Base-by-base conservation (phyloP, 2,329 filamentous ascomycete genomes). In the Aureobasidium sp. region DNA sequence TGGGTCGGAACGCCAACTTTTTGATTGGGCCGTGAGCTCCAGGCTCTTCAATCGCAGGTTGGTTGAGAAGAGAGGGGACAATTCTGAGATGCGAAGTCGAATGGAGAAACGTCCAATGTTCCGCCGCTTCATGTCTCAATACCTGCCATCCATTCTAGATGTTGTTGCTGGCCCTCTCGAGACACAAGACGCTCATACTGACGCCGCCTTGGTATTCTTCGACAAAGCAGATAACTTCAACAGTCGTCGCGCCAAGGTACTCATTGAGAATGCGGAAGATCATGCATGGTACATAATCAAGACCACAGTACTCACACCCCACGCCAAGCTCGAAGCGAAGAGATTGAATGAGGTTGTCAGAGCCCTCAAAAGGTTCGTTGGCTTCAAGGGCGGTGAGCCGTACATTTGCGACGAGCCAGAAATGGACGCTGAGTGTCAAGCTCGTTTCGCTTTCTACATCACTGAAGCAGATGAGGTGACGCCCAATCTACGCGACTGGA, bases 101-200 rank as follows among this genome's bases (percentile, higher is more conserved):
- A 77, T 85, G 73, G 70, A 66, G 0, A 76, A 78, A 44, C 80
- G 88, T 0, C 78, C 80, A 0, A 77, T 85, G 32, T 91, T 85
- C 68, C 75, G 76, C 2, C 70, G 71, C 6, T 92, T 87, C 80
- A 70, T 86, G 5, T 77, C 86, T 1, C 82, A 85, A 5, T 91
- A 83, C 64, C 72, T 88, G n/a, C 84, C 85, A 61, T 53, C 37
- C 9, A 34, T 63, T 9, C 39, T 30, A 36, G 60, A 59, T 5
- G 1, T 54, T 64, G 27, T 37, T 27, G n/a, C 64, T 63, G 13
- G 57, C 59, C 3, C 67, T 66, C 63, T 70, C 66, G 5, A 69
- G 1, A 69, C 69, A 2, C 75, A 85, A 27, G 73, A 79, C 7
- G 58, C 76, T 5, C 75, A 87, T 1, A 78, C 80, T 0, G 67